A percentile compares a stretch with the other conserved stretches of the same genome.
These are phyloP conservation scores for Fusarium multiceps DNA, from an alignment of 2,329 filamentous ascomycete genomes.

Conservation along the genomic window DNA sequence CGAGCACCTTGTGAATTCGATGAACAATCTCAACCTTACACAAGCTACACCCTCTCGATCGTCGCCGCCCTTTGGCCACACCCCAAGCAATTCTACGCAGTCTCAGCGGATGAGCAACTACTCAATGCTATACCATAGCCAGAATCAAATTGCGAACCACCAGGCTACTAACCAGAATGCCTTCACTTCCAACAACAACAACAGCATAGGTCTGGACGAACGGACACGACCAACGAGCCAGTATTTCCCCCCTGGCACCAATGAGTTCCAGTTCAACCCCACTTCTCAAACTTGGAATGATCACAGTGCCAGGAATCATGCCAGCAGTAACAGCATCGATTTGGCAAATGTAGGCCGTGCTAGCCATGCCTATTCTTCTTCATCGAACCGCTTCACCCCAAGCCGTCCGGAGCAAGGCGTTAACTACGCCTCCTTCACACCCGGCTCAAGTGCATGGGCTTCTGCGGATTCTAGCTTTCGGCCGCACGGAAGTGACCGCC, in stretches of 20 bases:
- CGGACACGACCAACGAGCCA: slow-evolving; percentile 47
- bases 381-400: slow-evolving; percentile 53
- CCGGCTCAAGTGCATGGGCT: slow-evolving; percentile 54
- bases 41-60: slow-evolving; percentile 68
- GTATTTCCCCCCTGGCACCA: slow-evolving; percentile 40
- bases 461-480: slow-evolving; percentile 50
- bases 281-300: slow-evolving; percentile 59
- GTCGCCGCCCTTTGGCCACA: slow-evolving; percentile 49
- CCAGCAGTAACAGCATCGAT: slow-evolving; percentile 42
- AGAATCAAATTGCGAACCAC: slow-evolving; percentile 54
- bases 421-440: slow-evolving; percentile 44
- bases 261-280: slow-evolving; percentile 60
- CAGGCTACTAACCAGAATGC: slow-evolving; percentile 5
- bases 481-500: slow-evolving; percentile 54
- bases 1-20: slow-evolving; percentile 51
- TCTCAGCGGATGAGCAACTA: slow-evolving; percentile 60
- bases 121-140: slow-evolving; percentile 56
- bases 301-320: slow-evolving; percentile 44
- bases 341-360: slow-evolving; percentile 2
- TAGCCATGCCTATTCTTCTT: not conserved
- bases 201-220: slow-evolving; percentile 51
- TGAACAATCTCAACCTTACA: slow-evolving; percentile 53
- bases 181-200: slow-evolving; percentile 49
- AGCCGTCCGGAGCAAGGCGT: slow-evolving; percentile 47
- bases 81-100: slow-evolving; percentile 58